These are phyloP conservation scores for Xerocomus spinulosus DNA, from an alignment of 768 basidiomycete species.

Conservation along the genomic window DNA sequence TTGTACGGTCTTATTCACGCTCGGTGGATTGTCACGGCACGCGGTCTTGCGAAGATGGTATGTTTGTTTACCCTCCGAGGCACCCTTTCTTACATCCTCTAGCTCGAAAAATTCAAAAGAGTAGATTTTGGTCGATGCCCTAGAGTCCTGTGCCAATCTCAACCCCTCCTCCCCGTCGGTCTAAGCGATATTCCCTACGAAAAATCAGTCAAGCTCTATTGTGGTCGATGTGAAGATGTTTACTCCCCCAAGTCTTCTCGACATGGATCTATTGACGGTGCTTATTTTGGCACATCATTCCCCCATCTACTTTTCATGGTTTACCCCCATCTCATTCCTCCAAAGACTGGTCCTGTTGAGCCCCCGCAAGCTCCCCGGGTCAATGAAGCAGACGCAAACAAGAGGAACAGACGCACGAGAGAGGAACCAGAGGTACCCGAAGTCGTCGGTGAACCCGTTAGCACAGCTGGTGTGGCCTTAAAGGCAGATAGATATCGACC, in stretches of 20 bases:
- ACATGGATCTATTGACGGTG: conserved; percentile 96
- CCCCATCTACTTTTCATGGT: conserved; percentile 97
- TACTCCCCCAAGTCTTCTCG: conserved; percentile 97
- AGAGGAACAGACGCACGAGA: conserved; percentile 45
- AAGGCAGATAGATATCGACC: conserved; percentile 93
- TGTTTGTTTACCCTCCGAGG: background rate
- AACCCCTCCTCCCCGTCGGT: conserved; percentile 94
- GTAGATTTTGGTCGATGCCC: conserved; percentile 99
- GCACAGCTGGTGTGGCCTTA: conserved; percentile 75
- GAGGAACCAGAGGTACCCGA: conserved; percentile 51
- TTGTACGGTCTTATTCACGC: conserved; percentile 97
- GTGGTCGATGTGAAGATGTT: conserved; percentile 96
- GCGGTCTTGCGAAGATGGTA: conserved; percentile 95
- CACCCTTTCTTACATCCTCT: conserved; percentile 4
- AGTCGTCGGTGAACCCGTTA: conserved; percentile 61
- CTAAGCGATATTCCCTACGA: conserved; percentile 97
- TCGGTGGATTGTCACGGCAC: conserved; percentile 91
- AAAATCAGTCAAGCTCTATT: conserved; percentile 98
- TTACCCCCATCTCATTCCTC: conserved; percentile 88
- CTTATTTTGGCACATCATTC: conserved; percentile 98
- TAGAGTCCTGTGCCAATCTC: conserved; percentile 90
- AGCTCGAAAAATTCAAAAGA: conserved; percentile 97
- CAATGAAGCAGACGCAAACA: conserved; percentile 27
- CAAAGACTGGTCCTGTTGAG: conserved; percentile 59
- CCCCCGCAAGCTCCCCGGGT: conserved; percentile 25